A percentile compares a stretch with the other conserved stretches of the same genome.
These are phyloP conservation scores for Fraxinus velutina DNA, from an alignment of 305 asterid genomes.

Conservation along the genomic window DNA sequence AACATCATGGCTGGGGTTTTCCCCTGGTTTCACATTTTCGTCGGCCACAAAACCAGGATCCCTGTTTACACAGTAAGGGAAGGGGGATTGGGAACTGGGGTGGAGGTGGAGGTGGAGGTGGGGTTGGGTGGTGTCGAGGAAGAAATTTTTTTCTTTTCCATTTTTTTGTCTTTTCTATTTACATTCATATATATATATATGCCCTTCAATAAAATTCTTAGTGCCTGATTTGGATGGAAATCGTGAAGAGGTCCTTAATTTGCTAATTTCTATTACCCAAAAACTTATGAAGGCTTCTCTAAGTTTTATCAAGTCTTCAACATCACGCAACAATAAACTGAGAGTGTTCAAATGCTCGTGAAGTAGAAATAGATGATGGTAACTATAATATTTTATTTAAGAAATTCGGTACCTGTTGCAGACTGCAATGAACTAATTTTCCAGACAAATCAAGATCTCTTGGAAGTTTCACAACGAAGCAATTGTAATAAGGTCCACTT, in stretches of 20 bases:
- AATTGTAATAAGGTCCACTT: neutral
- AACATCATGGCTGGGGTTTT: neutral
- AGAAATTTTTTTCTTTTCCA: too few relatives aligned
- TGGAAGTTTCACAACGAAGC: constrained; percentile 1
- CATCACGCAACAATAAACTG: neutral
- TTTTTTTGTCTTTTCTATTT: neutral
- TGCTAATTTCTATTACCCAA: neutral
- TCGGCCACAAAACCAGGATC: neutral
- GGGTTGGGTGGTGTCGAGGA: neutral
- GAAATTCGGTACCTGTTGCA: constrained; percentile 12
- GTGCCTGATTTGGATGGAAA: neutral
- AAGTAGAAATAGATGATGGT: neutral
- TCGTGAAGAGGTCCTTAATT: neutral
- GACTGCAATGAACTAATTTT: constrained; percentile 7
- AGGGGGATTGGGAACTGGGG: neutral
- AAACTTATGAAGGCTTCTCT: neutral
- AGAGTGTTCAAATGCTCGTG: neutral
- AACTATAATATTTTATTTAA: neutral
- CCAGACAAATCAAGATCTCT: constrained; percentile 12
- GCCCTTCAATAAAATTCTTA: neutral
- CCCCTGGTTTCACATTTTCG: too few relatives aligned
- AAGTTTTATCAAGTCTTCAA: neutral
- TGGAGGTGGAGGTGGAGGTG: neutral
- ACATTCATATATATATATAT: too few relatives aligned
- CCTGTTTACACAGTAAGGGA: neutral